Evolutionary conservation across 805 yeast species (phyloP), one percentile per base, ranked within the genome.

Genomic region (Millerozyma miso): DNA sequence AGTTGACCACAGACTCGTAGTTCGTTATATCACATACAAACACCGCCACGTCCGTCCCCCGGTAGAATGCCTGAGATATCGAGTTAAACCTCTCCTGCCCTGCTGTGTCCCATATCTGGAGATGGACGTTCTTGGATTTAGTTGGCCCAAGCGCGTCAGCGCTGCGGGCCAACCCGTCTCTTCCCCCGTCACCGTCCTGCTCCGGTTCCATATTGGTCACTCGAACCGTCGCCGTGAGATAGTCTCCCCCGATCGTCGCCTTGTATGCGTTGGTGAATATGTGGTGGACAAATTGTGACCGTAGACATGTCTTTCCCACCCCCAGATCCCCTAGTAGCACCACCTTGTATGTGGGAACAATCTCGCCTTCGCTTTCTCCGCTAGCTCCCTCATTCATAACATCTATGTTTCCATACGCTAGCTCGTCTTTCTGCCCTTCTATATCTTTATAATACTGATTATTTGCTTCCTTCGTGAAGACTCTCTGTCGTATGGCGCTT

Each of bases 221-320:
- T 18, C 33, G 33, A 4, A 69, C 57, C 19, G 62, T 62, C 17
- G 76, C 65, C 2, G 82, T 76, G 38, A 79, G 56, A 54, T 73
- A 79, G 49, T 79, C 83, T 1, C 80, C 81, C 8, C 83, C 83
- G 3, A 78, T 74, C 5, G 83, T 77, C 34, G 82, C 81, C 53
- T 74, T 69, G 53, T 79, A 79, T 8, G 78, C 79, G 48, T 70
- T 73, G 44, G 79, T 69, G 54, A 79, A 79, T 33, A 74, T 66
- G 42, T 73, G 80, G 48, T 78, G 79, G 4, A 78, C 70, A 52
- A 72, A 76, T 53, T 77, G 83, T 3, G 78, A 64, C 40, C 83
- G 60, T 3, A 79, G 58, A 39, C 82, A 76, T 12, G 83, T 79
- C 49, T 79, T 79, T 3, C 83, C 83, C 13, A 79, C 83, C 3